A percentile compares a stretch with the other conserved stretches of the same genome.
These are phyloP conservation scores for Wickerhamomyces canadensis DNA, from an alignment of 805 yeast species.

Conservation along the genomic window DNA sequence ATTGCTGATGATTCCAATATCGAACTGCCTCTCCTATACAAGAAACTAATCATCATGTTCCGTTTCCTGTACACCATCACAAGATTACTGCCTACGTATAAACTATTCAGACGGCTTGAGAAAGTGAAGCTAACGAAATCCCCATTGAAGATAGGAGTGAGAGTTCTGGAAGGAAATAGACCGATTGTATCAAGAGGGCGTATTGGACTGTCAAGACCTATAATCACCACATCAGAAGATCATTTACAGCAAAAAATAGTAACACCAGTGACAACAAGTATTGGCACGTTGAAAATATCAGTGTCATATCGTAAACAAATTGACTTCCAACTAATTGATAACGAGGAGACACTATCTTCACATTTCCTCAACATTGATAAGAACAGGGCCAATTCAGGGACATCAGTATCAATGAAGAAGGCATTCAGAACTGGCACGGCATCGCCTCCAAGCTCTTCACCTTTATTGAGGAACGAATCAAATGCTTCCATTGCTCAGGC, in stretches of 20 bases:
- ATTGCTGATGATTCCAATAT: slow-evolving; percentile 29
- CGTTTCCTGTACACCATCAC: slow-evolving; percentile 66
- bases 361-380: slow-evolving; percentile 49
- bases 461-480: slow-evolving; percentile 38
- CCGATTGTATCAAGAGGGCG: slow-evolving; percentile 80
- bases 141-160: slow-evolving; percentile 47
- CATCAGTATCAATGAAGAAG: slow-evolving; percentile 17
- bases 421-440: slow-evolving; percentile 33
- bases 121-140: slow-evolving; percentile 31
- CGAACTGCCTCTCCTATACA: slow-evolving; percentile 66
- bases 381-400: slow-evolving; percentile 5
- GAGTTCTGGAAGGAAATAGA: slow-evolving; percentile 69
- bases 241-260: slow-evolving; percentile 61
- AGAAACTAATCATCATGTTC: slow-evolving; percentile 66
- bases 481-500: slow-evolving; percentile 37
- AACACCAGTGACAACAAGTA: slow-evolving; percentile 66
- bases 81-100: slow-evolving; percentile 67
- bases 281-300: slow-evolving; percentile 68
- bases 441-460: slow-evolving; percentile 22
- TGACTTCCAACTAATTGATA: slow-evolving; percentile 60
- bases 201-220: slow-evolving; percentile 72
- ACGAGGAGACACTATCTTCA: slow-evolving; percentile 56
- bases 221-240: slow-evolving; percentile 35
- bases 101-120: slow-evolving; percentile 42
- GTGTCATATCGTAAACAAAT: slow-evolving; percentile 75